A percentile compares a stretch with the other conserved stretches of the same genome.
These are phyloP conservation scores for Trichosporon coremiiforme DNA, from an alignment of 1,284 basidiomycete genomes.

Conservation along the genomic window DNA sequence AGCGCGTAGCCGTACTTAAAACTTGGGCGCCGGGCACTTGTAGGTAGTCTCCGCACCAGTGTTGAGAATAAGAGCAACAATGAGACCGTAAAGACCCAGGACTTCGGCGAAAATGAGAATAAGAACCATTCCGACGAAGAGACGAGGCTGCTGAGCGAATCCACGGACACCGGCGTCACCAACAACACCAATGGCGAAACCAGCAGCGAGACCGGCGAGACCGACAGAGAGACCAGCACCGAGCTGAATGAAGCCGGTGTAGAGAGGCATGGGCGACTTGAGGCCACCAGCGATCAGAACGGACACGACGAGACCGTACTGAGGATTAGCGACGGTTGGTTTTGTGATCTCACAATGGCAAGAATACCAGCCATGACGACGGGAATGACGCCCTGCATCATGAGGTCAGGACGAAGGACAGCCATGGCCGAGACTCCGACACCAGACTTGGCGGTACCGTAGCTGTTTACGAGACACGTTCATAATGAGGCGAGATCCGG, in stretches of 20 bases:
- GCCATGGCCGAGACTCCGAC: conserved; percentile 99
- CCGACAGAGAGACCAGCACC: conserved; percentile 82
- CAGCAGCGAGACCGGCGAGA: conserved; percentile 83
- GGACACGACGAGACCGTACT: conserved; percentile 90
- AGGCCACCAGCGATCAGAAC: conserved; percentile 76
- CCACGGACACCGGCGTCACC: conserved; percentile 92
- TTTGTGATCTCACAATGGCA: conserved; percentile 63
- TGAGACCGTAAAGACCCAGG: conserved; percentile 65
- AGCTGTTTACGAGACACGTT: conserved; percentile 47
- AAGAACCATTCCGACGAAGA: conserved; percentile 81
- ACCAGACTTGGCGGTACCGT: conserved; percentile 97
- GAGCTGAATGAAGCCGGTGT: conserved; percentile 83
- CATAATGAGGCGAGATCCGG: not conserved
- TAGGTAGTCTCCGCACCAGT: conserved; percentile 54
- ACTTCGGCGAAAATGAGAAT: conserved; percentile 95
- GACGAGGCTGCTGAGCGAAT: conserved; percentile 84
- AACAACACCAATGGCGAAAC: conserved; percentile 91
- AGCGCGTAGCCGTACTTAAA: conserved; percentile 19
- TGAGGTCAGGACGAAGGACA: conserved; percentile 87
- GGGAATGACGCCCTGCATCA: conserved; percentile 94
- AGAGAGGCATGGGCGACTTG: conserved; percentile 65
- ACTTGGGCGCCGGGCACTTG: conserved; percentile 27
- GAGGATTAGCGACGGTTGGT: conserved; percentile 10
- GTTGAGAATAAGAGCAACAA: conserved; percentile 63
- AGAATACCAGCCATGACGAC: conserved; percentile 99